Base-by-base conservation (phyloP, 2,329 filamentous ascomycete genomes). In the Xylariaceae sp. region DNA sequence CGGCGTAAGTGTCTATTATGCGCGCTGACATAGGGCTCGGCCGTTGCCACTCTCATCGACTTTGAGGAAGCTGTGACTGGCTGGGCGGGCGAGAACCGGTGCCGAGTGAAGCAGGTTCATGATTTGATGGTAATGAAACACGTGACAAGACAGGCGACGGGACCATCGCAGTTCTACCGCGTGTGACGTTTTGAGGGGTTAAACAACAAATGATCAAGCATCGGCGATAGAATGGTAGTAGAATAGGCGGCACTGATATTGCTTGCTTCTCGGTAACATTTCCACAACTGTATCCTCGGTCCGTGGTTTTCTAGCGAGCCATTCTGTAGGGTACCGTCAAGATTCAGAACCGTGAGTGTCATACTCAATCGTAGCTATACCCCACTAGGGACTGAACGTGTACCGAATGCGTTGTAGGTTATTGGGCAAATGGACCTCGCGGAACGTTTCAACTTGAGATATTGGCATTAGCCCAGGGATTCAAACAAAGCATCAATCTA, bases 31-130 rank as follows among this genome's bases (percentile, higher is more conserved):
- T 29, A 16, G n/a, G 15, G 15, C 47, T 16, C 20, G 29, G 23
- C 8, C 37, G 11, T 37, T 29, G 30, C 30, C 39, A 44, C 47
- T 21, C 7, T 35, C 13, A 35, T 29, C 40, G 48, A 37, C 29
- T 18, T 36, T 23, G 41, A 50, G 40, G 23, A 55, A 46, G 52
- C 46, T 55, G 43, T 32, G 26, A 11, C 26, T 27, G 18, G 16
- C n/a, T n/a, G 13, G 45, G n/a, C 15, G 21, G 40, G 33, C 39
- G 21, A 35, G 30, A 30, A 15, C 24, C 26, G 13, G 24, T 18
- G 39, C 27, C 9, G 20, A 18, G 27, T 15, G 33, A 10, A 11
- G 13, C 10, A 18, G 15, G n/a, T 15, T 15, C 18, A 9, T 15
- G 32, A 21, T 36, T 16, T 36, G 42, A 15, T 18, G 16, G 13